Evolutionary conservation across 2,329 filamentous ascomycete species (phyloP).

Genomic region (Exophiala viscosa): DNA sequence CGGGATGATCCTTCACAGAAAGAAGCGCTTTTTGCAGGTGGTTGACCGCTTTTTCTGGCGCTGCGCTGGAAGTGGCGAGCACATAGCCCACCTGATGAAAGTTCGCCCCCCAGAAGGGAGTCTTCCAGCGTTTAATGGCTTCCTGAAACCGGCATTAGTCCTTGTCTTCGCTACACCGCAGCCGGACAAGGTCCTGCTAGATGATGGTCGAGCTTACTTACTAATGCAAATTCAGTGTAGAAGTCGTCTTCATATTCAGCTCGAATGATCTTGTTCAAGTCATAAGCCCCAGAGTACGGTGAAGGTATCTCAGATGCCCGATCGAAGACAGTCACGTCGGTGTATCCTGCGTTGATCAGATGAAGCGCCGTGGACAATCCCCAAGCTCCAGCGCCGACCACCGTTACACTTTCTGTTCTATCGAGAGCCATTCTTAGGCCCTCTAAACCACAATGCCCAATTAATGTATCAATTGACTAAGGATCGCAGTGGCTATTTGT

Average conservation of each 20-base stretch:
- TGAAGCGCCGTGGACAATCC: conserved; percentile 49
- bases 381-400: conserved; percentile 49
- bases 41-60: conserved; percentile 29
- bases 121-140: conserved; percentile 42
- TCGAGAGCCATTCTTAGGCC: conserved; percentile 8
- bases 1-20: conserved; percentile 37
- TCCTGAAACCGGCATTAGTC: conserved; percentile 25
- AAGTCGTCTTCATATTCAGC: conserved; percentile 28
- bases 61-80: conserved; percentile 39
- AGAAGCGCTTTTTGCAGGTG: conserved; percentile 33
- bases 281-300: conserved; percentile 44
- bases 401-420: conserved; percentile 34
- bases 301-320: conserved; percentile 44
- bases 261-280: conserved; percentile 47
- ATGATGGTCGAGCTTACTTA: conserved; percentile 7
- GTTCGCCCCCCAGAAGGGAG: conserved; percentile 42
- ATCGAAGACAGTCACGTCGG: conserved; percentile 48
- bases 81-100: conserved; percentile 46
- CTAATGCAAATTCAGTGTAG: conserved; percentile 26
- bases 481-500: background rate
- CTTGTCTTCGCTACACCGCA: background rate
- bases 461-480: background rate
- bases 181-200: background rate
- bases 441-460: background rate
- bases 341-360: conserved; percentile 43